Percentiles rank a stretch among this genome's conserved stretches.
Conservation (phyloP, 192 early-diverging fungal genomes). For the Borealophlyctis nickersoniae region DNA sequence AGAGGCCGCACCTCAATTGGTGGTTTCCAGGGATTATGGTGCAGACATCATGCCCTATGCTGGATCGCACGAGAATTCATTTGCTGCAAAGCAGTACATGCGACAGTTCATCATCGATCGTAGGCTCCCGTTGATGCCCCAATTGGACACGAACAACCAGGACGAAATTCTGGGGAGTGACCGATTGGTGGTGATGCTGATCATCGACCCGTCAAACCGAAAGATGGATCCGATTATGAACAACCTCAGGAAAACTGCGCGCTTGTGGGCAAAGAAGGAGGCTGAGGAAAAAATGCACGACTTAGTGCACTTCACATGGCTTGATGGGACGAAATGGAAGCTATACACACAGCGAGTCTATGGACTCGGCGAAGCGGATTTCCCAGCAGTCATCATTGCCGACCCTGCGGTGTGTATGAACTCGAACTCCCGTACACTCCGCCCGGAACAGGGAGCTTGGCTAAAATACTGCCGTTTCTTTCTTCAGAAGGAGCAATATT, state of each 20-base stretch:
- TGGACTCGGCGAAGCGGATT: slow-evolving; percentile 26
- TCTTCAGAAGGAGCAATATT: slow-evolving; percentile 33
- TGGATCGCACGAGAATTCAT: slow-evolving; percentile 34
- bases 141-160: slow-evolving; percentile 64
- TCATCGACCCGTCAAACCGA: slow-evolving; percentile 48
- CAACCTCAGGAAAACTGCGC: slow-evolving; percentile 11
- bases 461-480: not conserved
- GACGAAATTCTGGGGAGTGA: slow-evolving; percentile 66
- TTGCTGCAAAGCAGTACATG: slow-evolving; percentile 57
- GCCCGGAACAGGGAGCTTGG: not conserved
- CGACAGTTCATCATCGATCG: slow-evolving; percentile 41
- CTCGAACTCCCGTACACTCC: not conserved
- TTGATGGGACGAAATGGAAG: slow-evolving; percentile 37
- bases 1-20: slow-evolving; percentile 37
- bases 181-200: slow-evolving; percentile 60
- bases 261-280: slow-evolving; percentile 11
- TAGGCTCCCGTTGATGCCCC: slow-evolving; percentile 64
- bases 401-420: slow-evolving; percentile 38
- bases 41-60: slow-evolving; percentile 20
- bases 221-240: not conserved
- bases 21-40: slow-evolving; percentile 64
- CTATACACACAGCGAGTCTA: slow-evolving; percentile 42
- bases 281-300: slow-evolving; percentile 15
- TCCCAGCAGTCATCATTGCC: slow-evolving; percentile 36
- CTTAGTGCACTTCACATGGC: slow-evolving; percentile 30